Evolutionary conservation across 2,329 filamentous ascomycete genomes (phyloP), one percentile per base, ranked within the genome.

Genomic region (Penicillium hordei): DNA sequence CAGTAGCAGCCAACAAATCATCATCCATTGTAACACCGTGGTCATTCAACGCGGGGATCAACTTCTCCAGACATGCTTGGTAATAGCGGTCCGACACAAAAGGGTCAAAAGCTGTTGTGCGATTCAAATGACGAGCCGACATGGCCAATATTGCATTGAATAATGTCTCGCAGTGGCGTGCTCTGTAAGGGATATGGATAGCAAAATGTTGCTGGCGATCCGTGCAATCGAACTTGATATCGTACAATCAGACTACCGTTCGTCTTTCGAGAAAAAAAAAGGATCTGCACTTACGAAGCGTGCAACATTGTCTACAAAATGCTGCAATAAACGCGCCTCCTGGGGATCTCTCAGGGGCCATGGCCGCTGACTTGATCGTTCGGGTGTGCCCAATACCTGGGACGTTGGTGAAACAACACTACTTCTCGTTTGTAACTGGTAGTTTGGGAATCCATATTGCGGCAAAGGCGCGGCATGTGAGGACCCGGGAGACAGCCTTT

Each of bases 81-180:
- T 77, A 76, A 55, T 78, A 77, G 4, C 73, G 72, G 59, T 77
- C 76, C 7, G 76, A 75, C 12, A 77, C 71, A 48, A 72, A 75
- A 6, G 76, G 68, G 54, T 78, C 74, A 49, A 76, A 76, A 15
- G 68, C 62, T 1, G 69, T 68, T 10, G 72, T 77, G 7, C 73
- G 71, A 57, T 75, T 77, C 15, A 78, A 64, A 55, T 78, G 75
- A 29, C 75, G 74, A 19, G 76, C 76, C 23, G 76, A 77, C 31
- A 78, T 59, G 21, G 76, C 76, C 49, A 78, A 64, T 27, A 78
- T 73, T 25, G 76, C 76, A 43, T 78, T 76, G 68, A 77, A 75
- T 17, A 78, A 50, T 5, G 74, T 65, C 12, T 67, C 58, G 39
- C 65, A 69, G 39, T 57, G 61, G 6, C 64, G 55, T 17, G 66